These are phyloP conservation scores for Tetrapyrgos nigripes DNA, from an alignment of 1,284 basidiomycete genomes.

Conservation along the genomic window DNA sequence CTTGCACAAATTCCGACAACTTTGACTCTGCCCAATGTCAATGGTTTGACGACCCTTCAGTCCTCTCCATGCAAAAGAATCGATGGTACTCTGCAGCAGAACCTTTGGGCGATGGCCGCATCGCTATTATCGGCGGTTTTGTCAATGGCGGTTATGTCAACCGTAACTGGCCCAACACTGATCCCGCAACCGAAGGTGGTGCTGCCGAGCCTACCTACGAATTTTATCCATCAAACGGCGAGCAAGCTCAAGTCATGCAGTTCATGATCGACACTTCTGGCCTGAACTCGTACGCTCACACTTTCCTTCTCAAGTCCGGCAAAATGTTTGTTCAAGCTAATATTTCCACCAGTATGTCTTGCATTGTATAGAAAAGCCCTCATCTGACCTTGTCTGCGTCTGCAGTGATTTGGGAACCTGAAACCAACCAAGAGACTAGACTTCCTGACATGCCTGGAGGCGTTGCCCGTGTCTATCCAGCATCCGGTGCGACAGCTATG, in stretches of 20 bases:
- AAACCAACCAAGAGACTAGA: constrained; percentile 54
- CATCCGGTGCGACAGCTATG: constrained; percentile 81
- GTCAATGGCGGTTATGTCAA: constrained; percentile 90
- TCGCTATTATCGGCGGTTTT: constrained; percentile 84
- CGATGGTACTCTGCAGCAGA: constrained; percentile 93
- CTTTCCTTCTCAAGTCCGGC: constrained; percentile 87
- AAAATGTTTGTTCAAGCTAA: constrained; percentile 89
- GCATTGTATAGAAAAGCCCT: constrained; percentile 17
- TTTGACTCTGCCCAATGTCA: constrained; percentile 61
- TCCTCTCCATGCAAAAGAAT: constrained; percentile 76
- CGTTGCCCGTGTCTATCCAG: constrained; percentile 44
- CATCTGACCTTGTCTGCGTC: constrained; percentile 11
- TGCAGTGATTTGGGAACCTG: constrained; percentile 38
- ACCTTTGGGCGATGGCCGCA: constrained; percentile 67
- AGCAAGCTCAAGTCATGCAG: constrained; percentile 66
- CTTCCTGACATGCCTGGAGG: constrained; percentile 57
- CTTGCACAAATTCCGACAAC: constrained; percentile 66
- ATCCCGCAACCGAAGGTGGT: constrained; percentile 70
- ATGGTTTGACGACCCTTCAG: constrained; percentile 78
- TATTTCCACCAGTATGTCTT: constrained; percentile 68
- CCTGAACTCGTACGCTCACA: constrained; percentile 89
- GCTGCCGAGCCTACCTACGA: constrained; percentile 76
- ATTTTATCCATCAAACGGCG: constrained; percentile 79
- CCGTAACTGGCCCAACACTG: constrained; percentile 75
- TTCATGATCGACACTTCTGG: constrained; percentile 87